Percentiles rank a stretch among this genome's conserved stretches.
Conservation (phyloP, 1,284 basidiomycete species). For the Sanghuangporus baumii region DNA sequence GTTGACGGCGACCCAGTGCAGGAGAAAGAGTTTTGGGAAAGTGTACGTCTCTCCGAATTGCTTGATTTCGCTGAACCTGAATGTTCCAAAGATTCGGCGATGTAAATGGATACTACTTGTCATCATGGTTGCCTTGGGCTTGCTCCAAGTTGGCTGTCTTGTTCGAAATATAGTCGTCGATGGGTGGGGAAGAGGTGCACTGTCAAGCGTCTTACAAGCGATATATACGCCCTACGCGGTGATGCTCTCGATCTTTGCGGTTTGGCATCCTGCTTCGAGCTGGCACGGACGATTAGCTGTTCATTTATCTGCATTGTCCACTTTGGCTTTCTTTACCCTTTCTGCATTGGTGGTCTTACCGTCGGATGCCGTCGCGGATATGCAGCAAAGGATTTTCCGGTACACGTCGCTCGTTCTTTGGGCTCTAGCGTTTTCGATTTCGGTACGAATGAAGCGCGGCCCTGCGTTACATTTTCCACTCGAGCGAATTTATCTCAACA, state of each 20-base stretch:
- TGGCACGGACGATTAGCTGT: slow-evolving; percentile 58
- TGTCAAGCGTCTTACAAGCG: slow-evolving; percentile 45
- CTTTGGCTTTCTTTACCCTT: slow-evolving; percentile 45
- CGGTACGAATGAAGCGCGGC: slow-evolving; percentile 60
- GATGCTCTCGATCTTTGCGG: slow-evolving; percentile 44
- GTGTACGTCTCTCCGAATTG: slow-evolving; percentile 32
- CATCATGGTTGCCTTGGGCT: slow-evolving; percentile 40
- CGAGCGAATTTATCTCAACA: slow-evolving; percentile 67
- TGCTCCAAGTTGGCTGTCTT: slow-evolving; percentile 45
- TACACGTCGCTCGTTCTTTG: slow-evolving; percentile 47
- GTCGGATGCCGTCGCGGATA: slow-evolving; percentile 18
- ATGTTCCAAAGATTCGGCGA: slow-evolving; percentile 41
- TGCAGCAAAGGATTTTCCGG: slow-evolving; percentile 34
- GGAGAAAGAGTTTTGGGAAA: slow-evolving; percentile 64
- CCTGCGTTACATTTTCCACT: slow-evolving; percentile 70
- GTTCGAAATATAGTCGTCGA: slow-evolving; percentile 43
- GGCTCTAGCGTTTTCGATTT: slow-evolving; percentile 38
- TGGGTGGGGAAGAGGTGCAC: slow-evolving; percentile 27
- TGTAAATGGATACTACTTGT: slow-evolving; percentile 48
- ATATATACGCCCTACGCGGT: slow-evolving; percentile 58
- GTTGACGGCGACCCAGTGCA: slow-evolving; percentile 73
- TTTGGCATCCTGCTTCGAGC: slow-evolving; percentile 43
- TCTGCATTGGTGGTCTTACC: slow-evolving; percentile 53
- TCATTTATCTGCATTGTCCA: slow-evolving; percentile 58
- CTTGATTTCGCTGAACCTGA: not conserved